Evolutionary conservation across 129 eudicot species (phyloP).

Genomic region (Flaveria brownii): DNA sequence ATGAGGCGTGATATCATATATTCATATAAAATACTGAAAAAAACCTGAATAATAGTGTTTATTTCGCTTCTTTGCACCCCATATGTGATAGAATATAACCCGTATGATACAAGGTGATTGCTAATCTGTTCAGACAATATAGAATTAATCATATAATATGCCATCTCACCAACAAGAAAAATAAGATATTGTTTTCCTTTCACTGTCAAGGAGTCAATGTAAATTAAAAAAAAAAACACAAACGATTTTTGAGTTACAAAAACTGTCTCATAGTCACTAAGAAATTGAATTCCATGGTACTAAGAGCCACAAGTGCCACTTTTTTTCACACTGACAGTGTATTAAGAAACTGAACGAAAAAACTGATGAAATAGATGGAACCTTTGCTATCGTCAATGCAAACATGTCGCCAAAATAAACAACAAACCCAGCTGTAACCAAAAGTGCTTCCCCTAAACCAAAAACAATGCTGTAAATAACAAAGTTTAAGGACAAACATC

Average conservation of each 20-base stretch:
- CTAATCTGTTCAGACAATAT: constrained; percentile 42
- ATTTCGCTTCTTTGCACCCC: constrained; percentile 69
- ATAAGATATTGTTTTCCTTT: not conserved
- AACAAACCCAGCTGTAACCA: constrained; percentile 84
- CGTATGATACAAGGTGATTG: constrained; percentile 37
- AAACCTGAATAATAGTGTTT: constrained; percentile 79
- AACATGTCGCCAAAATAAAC: constrained; percentile 85
- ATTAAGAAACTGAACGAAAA: not conserved
- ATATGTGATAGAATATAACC: constrained; percentile 17
- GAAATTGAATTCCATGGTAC: not conserved
- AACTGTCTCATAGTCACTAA: not conserved
- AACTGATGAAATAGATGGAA: constrained; percentile 15
- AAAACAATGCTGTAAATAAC: constrained; percentile 13
- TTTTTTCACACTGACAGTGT: constrained; percentile 1
- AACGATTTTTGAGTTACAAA: not conserved
- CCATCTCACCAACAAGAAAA: not conserved
- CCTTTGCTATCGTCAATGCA: constrained; percentile 61
- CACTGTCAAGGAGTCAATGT: not conserved
- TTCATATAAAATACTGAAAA: not conserved
- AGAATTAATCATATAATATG: constrained; percentile 18
- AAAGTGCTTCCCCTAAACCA: constrained; percentile 79
- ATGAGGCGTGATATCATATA: not conserved
- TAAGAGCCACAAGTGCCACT: not conserved
- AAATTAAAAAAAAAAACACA: not conserved
- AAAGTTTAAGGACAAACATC: not conserved